Conservation (phyloP, 2,329 filamentous ascomycete species). For the Colletotrichum horii region DNA sequence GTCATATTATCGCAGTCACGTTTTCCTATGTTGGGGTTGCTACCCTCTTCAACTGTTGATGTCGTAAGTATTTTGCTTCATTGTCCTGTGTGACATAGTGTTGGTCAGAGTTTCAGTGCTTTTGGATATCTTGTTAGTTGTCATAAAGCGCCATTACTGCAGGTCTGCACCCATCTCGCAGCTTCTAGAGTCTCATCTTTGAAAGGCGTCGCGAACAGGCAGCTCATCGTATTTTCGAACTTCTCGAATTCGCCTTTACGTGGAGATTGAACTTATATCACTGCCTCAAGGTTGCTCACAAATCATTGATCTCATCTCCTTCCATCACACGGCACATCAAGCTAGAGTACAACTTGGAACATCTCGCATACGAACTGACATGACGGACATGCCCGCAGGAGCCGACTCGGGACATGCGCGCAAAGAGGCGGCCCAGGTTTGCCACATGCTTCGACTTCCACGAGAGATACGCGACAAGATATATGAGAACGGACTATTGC, state of each 20-base stretch:
- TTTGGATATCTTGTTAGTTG: not conserved
- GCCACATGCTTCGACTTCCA: not conserved
- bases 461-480: not conserved
- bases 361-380: not conserved
- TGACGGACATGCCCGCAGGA: not conserved
- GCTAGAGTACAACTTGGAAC: not conserved
- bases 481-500: not conserved
- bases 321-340: not conserved
- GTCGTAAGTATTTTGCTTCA: accelerated
- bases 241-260: not conserved
- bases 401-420: accelerated
- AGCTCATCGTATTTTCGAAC: accelerated
- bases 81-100: not conserved
- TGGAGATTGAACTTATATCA: not conserved
- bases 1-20: accelerated
- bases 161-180: not conserved
- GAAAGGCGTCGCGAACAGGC: too few relatives aligned
- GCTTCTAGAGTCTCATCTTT: not conserved
- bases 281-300: accelerated
- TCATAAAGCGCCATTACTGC: not conserved
- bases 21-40: accelerated
- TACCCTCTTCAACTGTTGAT: not conserved
- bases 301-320: accelerated
- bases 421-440: not conserved
- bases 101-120: accelerated